Evolutionary conservation across 2,329 filamentous ascomycete genomes (phyloP), one percentile per base, ranked within the genome.

Genomic region (Trematosphaeria pertusa): DNA sequence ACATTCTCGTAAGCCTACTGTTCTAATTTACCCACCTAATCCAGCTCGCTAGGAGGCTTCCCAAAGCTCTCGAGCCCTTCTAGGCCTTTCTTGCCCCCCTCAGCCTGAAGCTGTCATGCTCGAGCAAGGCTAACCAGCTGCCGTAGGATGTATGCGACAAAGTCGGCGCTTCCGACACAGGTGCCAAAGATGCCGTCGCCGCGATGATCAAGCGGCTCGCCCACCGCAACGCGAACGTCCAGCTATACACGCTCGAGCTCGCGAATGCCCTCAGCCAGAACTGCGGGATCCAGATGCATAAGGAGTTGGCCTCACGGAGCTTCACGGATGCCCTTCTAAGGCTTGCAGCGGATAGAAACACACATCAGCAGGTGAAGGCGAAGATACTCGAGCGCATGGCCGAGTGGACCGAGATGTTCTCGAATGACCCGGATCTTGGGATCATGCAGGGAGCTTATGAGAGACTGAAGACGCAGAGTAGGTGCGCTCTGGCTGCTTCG

Each of bases 371-470:
- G 73, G 94, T 99, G 69, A 97, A 97, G 76, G 85, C 90, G 56
- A 97, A 97, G 82, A 96, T 99, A 57, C 75, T 97, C 48, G 93
- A 97, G 78, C 86, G 92, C 59, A 97, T 97, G 91, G 87, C 89
- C 71, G 90, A 93, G 56, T 99, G 94, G 94, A 86, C 88, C 46
- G 89, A 94, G 64, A 96, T 97, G 89, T 97, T 97, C 71, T 83
- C 84, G 62, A 86, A 83, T 50, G 91, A 97, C 68, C 84, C 91
- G 9, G 93, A 97, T 69, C 82, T 99, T 50, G 94, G 94, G 14
- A 96, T 99, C 69, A 99, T 99, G 94, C 88, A 92, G 71, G 90
- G 96, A 67, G 92, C 93, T 48, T 97, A 93, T 73, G 87, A 87
- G 76, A 90, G 88, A 70, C 79, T 97, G 54, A 95, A 96, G 79